phyloP scores from a whole-genome alignment of 148 eudicot species.

The Bassia scoparia region DNA sequence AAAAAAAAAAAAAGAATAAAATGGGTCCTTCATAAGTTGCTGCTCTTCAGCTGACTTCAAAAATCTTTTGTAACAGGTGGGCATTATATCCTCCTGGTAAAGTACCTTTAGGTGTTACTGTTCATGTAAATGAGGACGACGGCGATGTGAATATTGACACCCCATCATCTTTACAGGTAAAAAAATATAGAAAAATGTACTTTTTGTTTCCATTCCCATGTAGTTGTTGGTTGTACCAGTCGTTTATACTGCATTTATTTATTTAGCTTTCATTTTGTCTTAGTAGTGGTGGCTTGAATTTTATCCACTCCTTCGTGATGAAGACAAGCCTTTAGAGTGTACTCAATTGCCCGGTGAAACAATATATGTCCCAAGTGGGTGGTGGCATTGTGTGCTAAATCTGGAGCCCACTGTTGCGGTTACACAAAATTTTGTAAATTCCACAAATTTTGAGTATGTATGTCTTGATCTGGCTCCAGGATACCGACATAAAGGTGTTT shows the following conservation, averaged over 20 bases:
- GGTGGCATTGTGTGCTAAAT: conserved; percentile 99
- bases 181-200: conserved; percentile 3
- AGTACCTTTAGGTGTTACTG: conserved; percentile 95
- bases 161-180: conserved; percentile 93
- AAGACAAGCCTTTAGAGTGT: conserved; percentile 90
- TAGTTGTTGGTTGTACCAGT: background rate
- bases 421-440: conserved; percentile 89
- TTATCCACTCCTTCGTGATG: conserved; percentile 81
- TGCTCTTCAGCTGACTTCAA: conserved; percentile 3
- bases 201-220: background rate
- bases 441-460: conserved; percentile 81
- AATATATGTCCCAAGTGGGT: conserved; percentile 91
- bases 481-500: conserved; percentile 89
- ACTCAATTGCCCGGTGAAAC: conserved; percentile 97
- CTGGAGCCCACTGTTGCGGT: conserved; percentile 85
- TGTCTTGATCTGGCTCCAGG: conserved; percentile 99
- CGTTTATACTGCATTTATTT: conserved; percentile 1
- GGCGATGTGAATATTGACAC: conserved; percentile 92
- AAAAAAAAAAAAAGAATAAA: background rate
- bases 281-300: conserved; percentile 96
- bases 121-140: conserved; percentile 92
- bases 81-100: conserved; percentile 98
- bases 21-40: background rate
- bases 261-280: conserved; percentile 18
- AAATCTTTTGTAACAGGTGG: conserved; percentile 56